Conservation (phyloP, 495 filamentous ascomycete genomes). For the Daldinia grandis region DNA sequence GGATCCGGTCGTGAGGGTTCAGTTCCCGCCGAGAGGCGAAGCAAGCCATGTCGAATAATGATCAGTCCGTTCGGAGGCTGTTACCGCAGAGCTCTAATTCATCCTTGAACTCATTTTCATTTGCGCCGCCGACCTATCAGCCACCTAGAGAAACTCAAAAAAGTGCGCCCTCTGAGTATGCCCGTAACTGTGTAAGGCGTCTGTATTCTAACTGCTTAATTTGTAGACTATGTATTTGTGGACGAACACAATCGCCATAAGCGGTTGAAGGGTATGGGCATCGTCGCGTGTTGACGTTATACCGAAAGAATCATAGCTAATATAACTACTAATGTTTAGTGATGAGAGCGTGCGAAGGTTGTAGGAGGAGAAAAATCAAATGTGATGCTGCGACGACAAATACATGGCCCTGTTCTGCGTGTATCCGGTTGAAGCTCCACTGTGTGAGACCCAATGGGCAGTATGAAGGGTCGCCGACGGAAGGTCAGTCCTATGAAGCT, state of each 20-base stretch:
- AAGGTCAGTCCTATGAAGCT: constrained; percentile 57
- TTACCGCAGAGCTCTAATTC: constrained; percentile 64
- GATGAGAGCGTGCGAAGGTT: constrained; percentile 98
- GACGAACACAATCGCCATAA: constrained; percentile 99
- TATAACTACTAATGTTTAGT: constrained; percentile 62
- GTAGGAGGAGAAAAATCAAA: constrained; percentile 89
- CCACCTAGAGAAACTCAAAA: constrained; percentile 71
- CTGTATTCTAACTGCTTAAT: constrained; percentile 33
- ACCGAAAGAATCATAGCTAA: constrained; percentile 13
- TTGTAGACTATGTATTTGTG: constrained; percentile 95
- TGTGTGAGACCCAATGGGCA: constrained; percentile 93
- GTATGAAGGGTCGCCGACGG: constrained; percentile 74
- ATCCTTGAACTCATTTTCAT: constrained; percentile 65
- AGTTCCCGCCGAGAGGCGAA: constrained; percentile 36
- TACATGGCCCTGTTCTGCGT: constrained; percentile 97
- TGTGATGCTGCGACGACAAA: constrained; percentile 98
- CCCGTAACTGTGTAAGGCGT: constrained; percentile 7
- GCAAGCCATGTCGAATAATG: constrained; percentile 61
- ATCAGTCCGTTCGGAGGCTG: constrained; percentile 61
- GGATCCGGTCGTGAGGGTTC: constrained; percentile 31
- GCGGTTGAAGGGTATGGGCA: constrained; percentile 82
- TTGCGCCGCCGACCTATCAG: constrained; percentile 64
- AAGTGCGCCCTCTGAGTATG: constrained; percentile 57
- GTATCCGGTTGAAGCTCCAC: constrained; percentile 88
- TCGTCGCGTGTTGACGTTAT: constrained; percentile 7